Evolutionary conservation across 768 basidiomycete genomes (phyloP).

Genomic region (Butyriboletus loyo): DNA sequence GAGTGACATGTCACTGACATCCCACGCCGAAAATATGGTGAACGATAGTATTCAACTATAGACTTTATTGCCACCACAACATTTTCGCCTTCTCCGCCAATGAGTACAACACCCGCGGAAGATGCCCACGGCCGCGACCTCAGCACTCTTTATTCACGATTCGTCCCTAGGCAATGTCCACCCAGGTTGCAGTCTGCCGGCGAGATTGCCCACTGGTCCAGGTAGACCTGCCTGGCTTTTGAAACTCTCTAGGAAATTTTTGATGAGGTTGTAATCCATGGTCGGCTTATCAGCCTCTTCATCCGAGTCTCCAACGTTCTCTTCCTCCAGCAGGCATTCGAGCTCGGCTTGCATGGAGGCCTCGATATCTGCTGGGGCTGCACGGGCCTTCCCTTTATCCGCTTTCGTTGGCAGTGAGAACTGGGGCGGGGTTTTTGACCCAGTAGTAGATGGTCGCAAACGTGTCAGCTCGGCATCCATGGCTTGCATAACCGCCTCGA

Average conservation of each 20-base stretch:
- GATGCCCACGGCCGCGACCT: too few species aligned
- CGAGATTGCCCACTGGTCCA: constrained; percentile 89
- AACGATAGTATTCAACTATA: constrained; percentile 1
- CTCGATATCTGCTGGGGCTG: constrained; percentile 51
- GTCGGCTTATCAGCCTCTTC: constrained; percentile 46
- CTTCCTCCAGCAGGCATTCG: constrained; percentile 53
- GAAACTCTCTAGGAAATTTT: constrained; percentile 96
- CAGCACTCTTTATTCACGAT: constrained; percentile 22
- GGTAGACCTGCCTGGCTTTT: constrained; percentile 86
- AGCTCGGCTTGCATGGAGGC: constrained; percentile 90
- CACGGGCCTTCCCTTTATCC: constrained; percentile 40
- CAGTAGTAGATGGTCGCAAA: constrained; percentile 30
- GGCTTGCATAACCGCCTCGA: constrained; percentile 94
- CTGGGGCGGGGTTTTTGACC: constrained; percentile 12
- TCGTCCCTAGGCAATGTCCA: constrained; percentile 76
- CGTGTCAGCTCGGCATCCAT: constrained; percentile 83
- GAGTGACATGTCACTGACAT: too few species aligned
- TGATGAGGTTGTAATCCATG: constrained; percentile 88
- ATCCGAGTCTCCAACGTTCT: constrained; percentile 47
- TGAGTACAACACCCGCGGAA: background rate
- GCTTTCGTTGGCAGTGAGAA: constrained; percentile 38
- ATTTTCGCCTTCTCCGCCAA: background rate
- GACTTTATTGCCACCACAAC: background rate
- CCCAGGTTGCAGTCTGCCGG: constrained; percentile 75
- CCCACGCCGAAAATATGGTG: too few species aligned